Conservation (phyloP, 2,329 filamentous ascomycete species). For the Talaromyces amestolkiae region DNA sequence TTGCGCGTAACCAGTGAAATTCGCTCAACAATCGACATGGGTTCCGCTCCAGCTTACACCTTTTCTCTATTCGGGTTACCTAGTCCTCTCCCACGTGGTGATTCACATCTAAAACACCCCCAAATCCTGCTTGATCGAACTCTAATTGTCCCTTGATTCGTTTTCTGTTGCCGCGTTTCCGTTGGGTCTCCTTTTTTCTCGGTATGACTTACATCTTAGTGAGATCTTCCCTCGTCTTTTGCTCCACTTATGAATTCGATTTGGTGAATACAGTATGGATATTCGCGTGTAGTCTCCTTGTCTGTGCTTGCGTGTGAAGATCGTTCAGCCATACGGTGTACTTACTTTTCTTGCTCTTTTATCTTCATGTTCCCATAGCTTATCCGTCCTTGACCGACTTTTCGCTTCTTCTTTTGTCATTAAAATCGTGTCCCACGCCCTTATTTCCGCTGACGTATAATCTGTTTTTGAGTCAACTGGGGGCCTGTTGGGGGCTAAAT, state of each 20-base stretch:
- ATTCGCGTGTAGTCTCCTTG: background rate
- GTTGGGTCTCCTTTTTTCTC: background rate
- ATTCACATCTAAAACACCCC: background rate
- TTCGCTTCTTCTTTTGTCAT: background rate
- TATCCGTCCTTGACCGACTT: background rate
- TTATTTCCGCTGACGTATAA: background rate
- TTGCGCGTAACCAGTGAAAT: background rate
- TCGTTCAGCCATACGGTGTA: background rate
- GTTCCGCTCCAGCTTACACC: background rate
- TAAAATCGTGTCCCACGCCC: background rate
- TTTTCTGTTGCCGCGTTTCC: background rate
- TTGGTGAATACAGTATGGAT: background rate
- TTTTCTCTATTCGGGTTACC: background rate
- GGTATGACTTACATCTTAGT: background rate
- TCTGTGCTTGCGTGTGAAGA: background rate
- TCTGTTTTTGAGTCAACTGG: background rate
- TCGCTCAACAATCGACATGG: slow-evolving; percentile 1
- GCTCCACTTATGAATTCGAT: background rate
- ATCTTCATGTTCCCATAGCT: background rate
- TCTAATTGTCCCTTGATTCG: background rate
- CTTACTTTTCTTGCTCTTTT: background rate
- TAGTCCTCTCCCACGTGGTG: slow-evolving; percentile 7
- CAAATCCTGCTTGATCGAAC: background rate
- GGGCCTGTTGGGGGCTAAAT: background rate
- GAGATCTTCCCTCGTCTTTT: background rate